A percentile compares a stretch with the other conserved stretches of the same genome.
Conservation (phyloP, 495 filamentous ascomycete species). For the Podospora australis region DNA sequence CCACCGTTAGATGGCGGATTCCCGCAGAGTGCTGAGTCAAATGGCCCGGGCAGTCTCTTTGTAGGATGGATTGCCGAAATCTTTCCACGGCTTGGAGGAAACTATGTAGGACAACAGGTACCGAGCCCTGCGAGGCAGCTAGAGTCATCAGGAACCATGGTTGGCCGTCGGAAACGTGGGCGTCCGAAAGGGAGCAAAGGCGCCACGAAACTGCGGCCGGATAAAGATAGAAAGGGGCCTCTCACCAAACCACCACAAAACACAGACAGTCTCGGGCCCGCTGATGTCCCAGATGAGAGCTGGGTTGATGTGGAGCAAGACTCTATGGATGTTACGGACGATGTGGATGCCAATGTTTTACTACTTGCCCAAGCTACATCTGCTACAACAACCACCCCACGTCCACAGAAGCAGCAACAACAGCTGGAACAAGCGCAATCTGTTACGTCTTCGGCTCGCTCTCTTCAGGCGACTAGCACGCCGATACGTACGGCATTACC, state of each 20-base stretch:
- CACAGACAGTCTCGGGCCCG: not conserved
- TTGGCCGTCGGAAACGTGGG: constrained; percentile 37
- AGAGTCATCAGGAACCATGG: not conserved
- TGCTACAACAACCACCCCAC: constrained; percentile 7
- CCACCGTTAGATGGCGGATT: constrained; percentile 46
- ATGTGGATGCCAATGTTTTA: constrained; percentile 23
- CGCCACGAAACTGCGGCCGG: constrained; percentile 40
- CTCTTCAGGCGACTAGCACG: not conserved
- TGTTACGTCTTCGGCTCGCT: not conserved
- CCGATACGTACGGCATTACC: constrained; percentile 14
- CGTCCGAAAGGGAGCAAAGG: constrained; percentile 49
- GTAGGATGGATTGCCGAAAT: constrained; percentile 54
- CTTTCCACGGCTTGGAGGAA: constrained; percentile 41
- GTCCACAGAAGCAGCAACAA: not conserved
- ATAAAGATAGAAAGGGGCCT: constrained; percentile 45
- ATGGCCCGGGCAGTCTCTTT: constrained; percentile 49
- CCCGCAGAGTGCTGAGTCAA: constrained; percentile 47
- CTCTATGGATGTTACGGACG: constrained; percentile 8
- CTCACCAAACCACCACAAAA: constrained; percentile 3
- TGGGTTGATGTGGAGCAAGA: constrained; percentile 26
- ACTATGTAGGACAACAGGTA: constrained; percentile 10
- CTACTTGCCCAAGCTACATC: constrained; percentile 20
- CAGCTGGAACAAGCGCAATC: not conserved
- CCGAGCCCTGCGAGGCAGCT: constrained; percentile 21
- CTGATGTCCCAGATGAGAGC: constrained; percentile 15